Base-by-base conservation (phyloP, 768 basidiomycete species). In the Mycena metata region DNA sequence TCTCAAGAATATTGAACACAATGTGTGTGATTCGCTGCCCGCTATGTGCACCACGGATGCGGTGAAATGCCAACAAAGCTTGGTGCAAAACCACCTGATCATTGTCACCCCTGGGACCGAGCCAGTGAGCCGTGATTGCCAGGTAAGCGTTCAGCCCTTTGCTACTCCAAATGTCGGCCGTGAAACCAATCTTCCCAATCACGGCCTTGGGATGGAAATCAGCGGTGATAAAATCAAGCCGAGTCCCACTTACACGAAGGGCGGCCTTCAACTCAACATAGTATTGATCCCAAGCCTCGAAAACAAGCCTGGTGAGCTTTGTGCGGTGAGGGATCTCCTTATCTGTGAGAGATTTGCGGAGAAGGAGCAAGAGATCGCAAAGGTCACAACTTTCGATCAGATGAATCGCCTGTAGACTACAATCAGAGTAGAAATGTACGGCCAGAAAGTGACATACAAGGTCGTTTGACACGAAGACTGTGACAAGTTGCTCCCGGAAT, bases 281-380 rank as follows among this genome's bases (percentile, higher is more conserved):
- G 26, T 63, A 63, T 23, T 55, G 26, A 42, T 54, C 50, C 61
- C 61, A 63, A n/a, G 61, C 61, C 46, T 63, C 61, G 42, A 63
- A n/a, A 35, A 54, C 61, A 45, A 63, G 51, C 49, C 33, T 51
- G 49, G 49, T 61, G n/a, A 61, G 46, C 58, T 60, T 60, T 11
- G 58, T 60, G 58, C 54, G 39, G 19, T 55, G 54, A 35, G 54
- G 54, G 17, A 55, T 55, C 33, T 55, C 54, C 54, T 55, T 39
- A 33, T 55, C 54, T 19, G 36, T 35, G 36, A 55, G 54, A 7
- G 54, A 39, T 33, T n/a, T n/a, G 8, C 36, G 54, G n/a, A 55
- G 33, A 55, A 55, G 54, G 11, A 55, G 54, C 24, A 55, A 55
- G 5, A 55, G 36, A 55, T 55, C 54, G n/a, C n/a, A n/a, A n/a